phyloP scores from a whole-genome alignment of 768 basidiomycete species.

The Calocybe indica region DNA sequence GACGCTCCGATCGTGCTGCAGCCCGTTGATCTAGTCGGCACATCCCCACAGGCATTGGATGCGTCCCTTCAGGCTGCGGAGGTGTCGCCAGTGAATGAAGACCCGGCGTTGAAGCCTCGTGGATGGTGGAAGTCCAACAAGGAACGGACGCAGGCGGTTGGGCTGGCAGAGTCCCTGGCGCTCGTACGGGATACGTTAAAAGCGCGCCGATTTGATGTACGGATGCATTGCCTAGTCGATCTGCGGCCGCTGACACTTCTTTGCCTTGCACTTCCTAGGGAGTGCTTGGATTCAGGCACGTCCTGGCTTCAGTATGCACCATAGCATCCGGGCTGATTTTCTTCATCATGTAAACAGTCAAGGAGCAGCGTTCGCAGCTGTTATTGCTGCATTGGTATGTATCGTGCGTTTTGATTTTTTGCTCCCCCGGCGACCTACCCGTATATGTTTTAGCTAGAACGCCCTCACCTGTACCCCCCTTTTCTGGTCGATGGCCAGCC shows the following conservation, averaged over 20 bases:
- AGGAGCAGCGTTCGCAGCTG: slow-evolving; percentile 70
- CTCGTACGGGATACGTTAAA: slow-evolving; percentile 51
- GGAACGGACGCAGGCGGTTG: slow-evolving; percentile 43
- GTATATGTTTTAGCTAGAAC: slow-evolving; percentile 26
- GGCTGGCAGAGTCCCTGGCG: slow-evolving; percentile 53
- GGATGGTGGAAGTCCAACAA: slow-evolving; percentile 67
- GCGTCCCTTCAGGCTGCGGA: slow-evolving; percentile 29
- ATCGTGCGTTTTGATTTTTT: not conserved
- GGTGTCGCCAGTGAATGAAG: slow-evolving; percentile 29
- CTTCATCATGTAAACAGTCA: slow-evolving; percentile 39
- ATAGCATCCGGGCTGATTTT: not conserved
- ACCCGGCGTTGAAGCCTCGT: slow-evolving; percentile 52
- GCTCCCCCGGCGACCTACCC: not conserved
- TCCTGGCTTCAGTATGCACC: not conserved
- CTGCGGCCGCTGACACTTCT: slow-evolving; percentile 4
- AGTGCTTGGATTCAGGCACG: slow-evolving; percentile 74
- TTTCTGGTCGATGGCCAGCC: slow-evolving; percentile 61
- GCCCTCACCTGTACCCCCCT: slow-evolving; percentile 39
- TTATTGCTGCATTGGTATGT: slow-evolving; percentile 65
- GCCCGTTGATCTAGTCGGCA: slow-evolving; percentile 50
- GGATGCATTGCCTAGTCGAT: slow-evolving; percentile 3
- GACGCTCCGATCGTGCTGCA: slow-evolving; percentile 65
- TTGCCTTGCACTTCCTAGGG: slow-evolving; percentile 39
- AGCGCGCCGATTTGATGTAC: slow-evolving; percentile 59
- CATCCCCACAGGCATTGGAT: slow-evolving; percentile 17